Evolutionary conservation across 176 grass and related monocot species (phyloP).

Genomic region (Oryza brachyantha): DNA sequence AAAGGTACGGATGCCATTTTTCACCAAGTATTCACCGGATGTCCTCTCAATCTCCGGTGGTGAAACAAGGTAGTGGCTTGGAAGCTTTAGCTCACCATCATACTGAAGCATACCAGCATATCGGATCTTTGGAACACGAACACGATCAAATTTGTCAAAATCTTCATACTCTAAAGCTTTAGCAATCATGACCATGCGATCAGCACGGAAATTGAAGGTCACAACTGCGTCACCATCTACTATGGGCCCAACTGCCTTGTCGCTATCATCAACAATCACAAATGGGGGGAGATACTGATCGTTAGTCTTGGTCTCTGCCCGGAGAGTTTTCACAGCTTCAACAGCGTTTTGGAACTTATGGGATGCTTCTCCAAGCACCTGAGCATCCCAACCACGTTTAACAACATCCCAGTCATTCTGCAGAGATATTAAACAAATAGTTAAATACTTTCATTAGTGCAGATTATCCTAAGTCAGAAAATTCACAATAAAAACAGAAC

Average conservation of each 20-base stretch:
- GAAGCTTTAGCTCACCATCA: constrained; percentile 89
- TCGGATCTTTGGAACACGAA: constrained; percentile 77
- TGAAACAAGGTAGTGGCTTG: constrained; percentile 72
- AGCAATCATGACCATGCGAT: constrained; percentile 94
- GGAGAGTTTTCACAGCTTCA: constrained; percentile 91
- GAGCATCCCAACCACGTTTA: constrained; percentile 97
- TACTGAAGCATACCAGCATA: constrained; percentile 99
- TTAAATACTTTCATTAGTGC: not conserved
- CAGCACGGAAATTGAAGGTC: constrained; percentile 91
- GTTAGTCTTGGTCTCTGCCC: constrained; percentile 58
- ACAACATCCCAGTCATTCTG: constrained; percentile 98
- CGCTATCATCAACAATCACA: constrained; percentile 89
- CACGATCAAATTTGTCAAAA: constrained; percentile 92
- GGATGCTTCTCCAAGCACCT: constrained; percentile 96
- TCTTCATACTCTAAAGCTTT: constrained; percentile 91
- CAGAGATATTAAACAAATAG: constrained; percentile 9
- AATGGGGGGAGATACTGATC: constrained; percentile 95
- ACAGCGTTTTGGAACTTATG: constrained; percentile 76
- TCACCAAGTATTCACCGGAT: constrained; percentile 99
- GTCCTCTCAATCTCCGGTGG: constrained; percentile 95
- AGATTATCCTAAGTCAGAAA: not conserved
- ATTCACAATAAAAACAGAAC: not conserved
- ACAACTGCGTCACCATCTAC: constrained; percentile 95
- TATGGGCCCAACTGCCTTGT: constrained; percentile 83
- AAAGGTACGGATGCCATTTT: constrained; percentile 93